Base-by-base conservation (phyloP, 2,329 filamentous ascomycete genomes). In the Epichloe typhina region DNA sequence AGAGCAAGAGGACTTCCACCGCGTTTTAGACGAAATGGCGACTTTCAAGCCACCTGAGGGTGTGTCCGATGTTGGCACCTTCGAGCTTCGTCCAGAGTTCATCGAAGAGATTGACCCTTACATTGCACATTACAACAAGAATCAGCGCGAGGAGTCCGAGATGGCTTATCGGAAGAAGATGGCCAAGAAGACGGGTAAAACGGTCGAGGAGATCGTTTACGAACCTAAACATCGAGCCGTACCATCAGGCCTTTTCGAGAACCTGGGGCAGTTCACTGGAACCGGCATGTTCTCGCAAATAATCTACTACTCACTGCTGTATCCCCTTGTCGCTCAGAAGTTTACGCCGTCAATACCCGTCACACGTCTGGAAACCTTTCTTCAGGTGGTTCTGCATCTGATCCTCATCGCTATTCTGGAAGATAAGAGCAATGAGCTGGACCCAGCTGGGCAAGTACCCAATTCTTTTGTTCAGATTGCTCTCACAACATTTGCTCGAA, bases 121-220 rank as follows among this genome's bases (percentile, higher is more conserved):
- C 64, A 93, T 90, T 61, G 86, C 90, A 6, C 89, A 97, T 62
- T 98, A 95, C 66, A 94, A 83, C 61, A 95, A 95, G 63, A 98
- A 98, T 61, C 91, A 97, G 65, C 81, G 93, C 47, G 93, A 98
- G 62, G 93, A 98, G 65, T 88, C 91, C 0, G 93, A 98, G 66
- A 83, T 80, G 57, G 85, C 89, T 3, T 96, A 93, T 70, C 88
- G 85, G 59, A 84, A 85, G 61, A 85, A 87, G 73, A 82, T 93
- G 72, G 87, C 89, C 11, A 89, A 89, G 69, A 89, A 86, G 68
- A 88, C 84, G 0, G 89, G 90, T 17, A 89, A 90, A 63, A 75
- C 83, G 42, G 71, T 79, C 1, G 82, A 88, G 40, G 89, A 96
- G 50, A 83, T 97, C 53, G 89, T 97, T 2, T 96, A 88, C 63